These are phyloP conservation scores for Xylaria sp. DNA, from an alignment of 2,329 filamentous ascomycete genomes.

Conservation along the genomic window DNA sequence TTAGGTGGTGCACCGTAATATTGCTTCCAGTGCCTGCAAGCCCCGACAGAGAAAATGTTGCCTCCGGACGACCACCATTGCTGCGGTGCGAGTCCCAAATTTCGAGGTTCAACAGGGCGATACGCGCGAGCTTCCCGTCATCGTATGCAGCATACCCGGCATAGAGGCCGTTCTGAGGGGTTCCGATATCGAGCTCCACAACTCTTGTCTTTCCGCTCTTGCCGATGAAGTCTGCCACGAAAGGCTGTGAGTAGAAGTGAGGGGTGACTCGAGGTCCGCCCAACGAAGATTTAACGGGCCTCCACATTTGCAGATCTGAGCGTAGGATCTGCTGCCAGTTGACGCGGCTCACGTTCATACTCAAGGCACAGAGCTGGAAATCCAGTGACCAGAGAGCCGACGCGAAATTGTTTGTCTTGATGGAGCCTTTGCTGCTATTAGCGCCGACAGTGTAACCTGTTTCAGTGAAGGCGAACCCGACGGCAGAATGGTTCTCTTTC, in stretches of 20 bases:
- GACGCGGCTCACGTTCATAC: conserved; percentile 27
- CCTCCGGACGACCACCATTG: conserved; percentile 14
- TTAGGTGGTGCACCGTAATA: conserved; percentile 28
- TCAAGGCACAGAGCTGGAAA: conserved; percentile 35
- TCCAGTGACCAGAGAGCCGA: conserved; percentile 35
- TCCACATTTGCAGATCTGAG: conserved; percentile 33
- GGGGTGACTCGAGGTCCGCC: conserved; percentile 28
- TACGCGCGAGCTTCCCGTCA: conserved; percentile 32
- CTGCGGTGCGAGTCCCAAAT: conserved; percentile 32
- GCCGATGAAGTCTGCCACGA: conserved; percentile 37
- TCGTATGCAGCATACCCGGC: conserved; percentile 35
- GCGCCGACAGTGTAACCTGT: conserved; percentile 31
- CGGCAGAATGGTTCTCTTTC: conserved; percentile 23
- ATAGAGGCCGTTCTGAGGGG: conserved; percentile 24
- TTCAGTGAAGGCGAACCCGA: conserved; percentile 35
- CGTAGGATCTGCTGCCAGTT: conserved; percentile 37
- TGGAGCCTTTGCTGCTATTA: conserved; percentile 12
- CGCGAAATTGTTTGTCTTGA: conserved; percentile 33
- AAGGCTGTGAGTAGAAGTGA: conserved; percentile 37
- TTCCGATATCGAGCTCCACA: conserved; percentile 28
- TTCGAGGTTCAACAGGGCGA: conserved; percentile 33
- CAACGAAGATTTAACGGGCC: conserved; percentile 26
- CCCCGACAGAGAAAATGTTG: not conserved
- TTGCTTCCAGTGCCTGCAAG: not conserved
- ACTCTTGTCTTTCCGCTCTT: conserved; percentile 35